Evolutionary conservation across 2,329 filamentous ascomycete genomes (phyloP).

Genomic region (Calycina herbarum): DNA sequence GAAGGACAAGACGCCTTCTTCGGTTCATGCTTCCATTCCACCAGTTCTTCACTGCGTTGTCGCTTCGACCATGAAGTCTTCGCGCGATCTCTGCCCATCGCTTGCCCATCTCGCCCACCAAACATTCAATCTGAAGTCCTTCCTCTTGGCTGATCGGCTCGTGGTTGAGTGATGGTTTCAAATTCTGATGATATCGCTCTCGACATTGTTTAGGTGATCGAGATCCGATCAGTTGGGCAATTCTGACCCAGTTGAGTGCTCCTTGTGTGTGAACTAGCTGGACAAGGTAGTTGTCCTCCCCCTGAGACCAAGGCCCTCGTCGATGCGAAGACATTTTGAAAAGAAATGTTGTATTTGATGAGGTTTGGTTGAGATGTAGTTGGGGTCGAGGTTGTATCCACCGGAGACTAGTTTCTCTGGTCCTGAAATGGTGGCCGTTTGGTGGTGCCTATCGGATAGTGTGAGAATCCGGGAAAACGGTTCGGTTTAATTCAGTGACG

Average conservation of each 20-base stretch:
- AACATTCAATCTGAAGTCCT: conserved; percentile 69
- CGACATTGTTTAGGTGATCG: conserved; percentile 93
- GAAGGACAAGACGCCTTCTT: conserved; percentile 46
- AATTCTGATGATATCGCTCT: conserved; percentile 90
- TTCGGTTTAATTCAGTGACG: background rate
- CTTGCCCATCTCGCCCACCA: conserved; percentile 78
- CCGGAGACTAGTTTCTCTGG: background rate
- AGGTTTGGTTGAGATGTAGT: background rate
- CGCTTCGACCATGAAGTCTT: conserved; percentile 77
- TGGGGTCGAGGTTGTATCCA: no score
- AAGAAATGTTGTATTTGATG: background rate
- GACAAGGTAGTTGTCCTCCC: conserved; percentile 71
- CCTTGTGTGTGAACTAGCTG: conserved; percentile 70
- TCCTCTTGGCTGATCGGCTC: conserved; percentile 72
- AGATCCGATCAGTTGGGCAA: conserved; percentile 72
- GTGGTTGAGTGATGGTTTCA: conserved; percentile 75
- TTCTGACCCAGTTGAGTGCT: conserved; percentile 86
- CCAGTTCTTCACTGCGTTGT: conserved; percentile 98
- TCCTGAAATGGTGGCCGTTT: background rate
- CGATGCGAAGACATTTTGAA: conserved; percentile 49
- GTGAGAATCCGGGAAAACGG: background rate
- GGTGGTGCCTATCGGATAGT: background rate
- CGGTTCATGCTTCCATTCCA: conserved; percentile 94
- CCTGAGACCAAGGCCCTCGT: conserved; percentile 80
- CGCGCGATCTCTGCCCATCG: conserved; percentile 93